Conservation (phyloP, 1,284 basidiomycete species). For the Butyriboletus regius region DNA sequence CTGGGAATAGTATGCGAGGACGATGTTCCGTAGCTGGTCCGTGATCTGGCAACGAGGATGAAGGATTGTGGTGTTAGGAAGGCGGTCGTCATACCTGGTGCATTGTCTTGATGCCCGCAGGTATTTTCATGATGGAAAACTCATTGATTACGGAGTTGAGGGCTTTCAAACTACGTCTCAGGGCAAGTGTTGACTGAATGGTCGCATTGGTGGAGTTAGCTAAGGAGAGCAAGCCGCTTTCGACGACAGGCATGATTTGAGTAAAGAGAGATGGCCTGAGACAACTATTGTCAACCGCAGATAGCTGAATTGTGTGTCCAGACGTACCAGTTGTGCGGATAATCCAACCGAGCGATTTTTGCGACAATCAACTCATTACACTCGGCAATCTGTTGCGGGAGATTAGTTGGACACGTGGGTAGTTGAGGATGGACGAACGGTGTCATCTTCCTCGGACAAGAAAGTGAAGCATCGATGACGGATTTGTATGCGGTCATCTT, state of each 20-base stretch:
- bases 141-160: constrained; percentile 64
- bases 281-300: neutral
- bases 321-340: constrained; percentile 57
- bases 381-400: constrained; percentile 52
- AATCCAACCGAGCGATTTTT: constrained; percentile 67
- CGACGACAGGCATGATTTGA: constrained; percentile 51
- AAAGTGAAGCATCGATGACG: constrained; percentile 55
- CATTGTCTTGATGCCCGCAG: constrained; percentile 59
- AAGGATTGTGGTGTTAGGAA: constrained; percentile 1
- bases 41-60: constrained; percentile 43
- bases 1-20: constrained; percentile 53
- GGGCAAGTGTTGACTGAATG: constrained; percentile 42
- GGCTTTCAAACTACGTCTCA: constrained; percentile 55
- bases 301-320: constrained; percentile 8
- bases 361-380: constrained; percentile 64
- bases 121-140: constrained; percentile 60
- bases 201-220: constrained; percentile 39
- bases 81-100: constrained; percentile 38
- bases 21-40: constrained; percentile 42
- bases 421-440: constrained; percentile 36
- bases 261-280: constrained; percentile 57
- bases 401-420: constrained; percentile 5
- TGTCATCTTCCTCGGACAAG: constrained; percentile 66
- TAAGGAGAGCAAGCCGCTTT: constrained; percentile 45
- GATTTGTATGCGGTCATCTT: constrained; percentile 56